A percentile compares a stretch with the other conserved stretches of the same genome.
phyloP scores from a whole-genome alignment of 805 yeast species.

The Monosporozyma yasuniensis region DNA sequence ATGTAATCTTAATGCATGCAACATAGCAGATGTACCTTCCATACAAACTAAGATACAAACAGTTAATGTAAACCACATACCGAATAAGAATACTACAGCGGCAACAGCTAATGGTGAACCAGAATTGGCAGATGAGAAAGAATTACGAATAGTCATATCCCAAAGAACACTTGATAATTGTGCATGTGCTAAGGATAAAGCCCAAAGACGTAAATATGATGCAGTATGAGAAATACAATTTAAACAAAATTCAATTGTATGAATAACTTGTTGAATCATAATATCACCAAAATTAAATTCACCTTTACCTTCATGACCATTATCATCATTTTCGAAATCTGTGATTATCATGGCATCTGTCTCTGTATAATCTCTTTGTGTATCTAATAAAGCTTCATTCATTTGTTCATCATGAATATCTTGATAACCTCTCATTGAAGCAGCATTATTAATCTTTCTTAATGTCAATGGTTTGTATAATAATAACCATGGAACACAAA shows the following conservation, averaged over 20 bases:
- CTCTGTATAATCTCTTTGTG: conserved; percentile 4
- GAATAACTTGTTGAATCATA: conserved; percentile 94
- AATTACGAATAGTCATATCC: conserved; percentile 84
- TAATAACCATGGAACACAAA: conserved; percentile 89
- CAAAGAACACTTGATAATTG: conserved; percentile 92
- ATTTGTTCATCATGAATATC: conserved; percentile 31
- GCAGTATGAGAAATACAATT: conserved; percentile 99
- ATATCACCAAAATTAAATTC: conserved; percentile 81
- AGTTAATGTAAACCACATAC: conserved; percentile 90
- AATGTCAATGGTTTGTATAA: conserved; percentile 73
- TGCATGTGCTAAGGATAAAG: conserved; percentile 92
- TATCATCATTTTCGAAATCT: conserved; percentile 34
- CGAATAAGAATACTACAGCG: conserved; percentile 73
- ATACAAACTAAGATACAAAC: conserved; percentile 84
- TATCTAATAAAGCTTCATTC: conserved; percentile 24
- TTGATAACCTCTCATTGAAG: conserved; percentile 31
- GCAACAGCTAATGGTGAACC: conserved; percentile 56
- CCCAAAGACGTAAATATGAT: conserved; percentile 93
- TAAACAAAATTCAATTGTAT: conserved; percentile 93
- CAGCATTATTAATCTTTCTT: conserved; percentile 43
- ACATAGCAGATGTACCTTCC: conserved; percentile 99
- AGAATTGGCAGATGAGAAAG: conserved; percentile 46
- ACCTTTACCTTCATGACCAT: conserved; percentile 26
- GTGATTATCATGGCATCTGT: conserved; percentile 37
- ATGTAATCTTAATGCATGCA: conserved; percentile 94